Evolutionary conservation across 495 filamentous ascomycete species (phyloP).

Genomic region (Aspergillus mulundensis): DNA sequence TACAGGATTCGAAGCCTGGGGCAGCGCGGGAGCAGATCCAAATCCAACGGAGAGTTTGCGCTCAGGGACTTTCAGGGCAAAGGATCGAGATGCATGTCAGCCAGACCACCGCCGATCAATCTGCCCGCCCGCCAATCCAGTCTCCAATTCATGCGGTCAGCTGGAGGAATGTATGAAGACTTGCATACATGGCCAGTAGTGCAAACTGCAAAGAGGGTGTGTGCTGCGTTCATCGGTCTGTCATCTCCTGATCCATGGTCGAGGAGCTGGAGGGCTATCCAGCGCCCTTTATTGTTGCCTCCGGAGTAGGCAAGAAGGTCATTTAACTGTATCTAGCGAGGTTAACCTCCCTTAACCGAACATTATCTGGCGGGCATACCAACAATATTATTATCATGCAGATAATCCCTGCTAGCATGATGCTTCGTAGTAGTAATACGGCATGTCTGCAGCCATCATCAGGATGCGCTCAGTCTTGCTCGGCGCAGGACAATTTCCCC

Average conservation of each 20-base stretch:
- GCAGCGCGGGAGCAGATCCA: background rate
- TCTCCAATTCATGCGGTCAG: background rate
- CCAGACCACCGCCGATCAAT: constrained; percentile 15
- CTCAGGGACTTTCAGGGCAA: constrained; percentile 10
- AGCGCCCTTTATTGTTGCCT: background rate
- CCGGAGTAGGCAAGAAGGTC: background rate
- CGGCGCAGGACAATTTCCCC: constrained; percentile 6
- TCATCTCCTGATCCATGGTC: constrained; percentile 1
- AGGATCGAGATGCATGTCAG: constrained; percentile 16
- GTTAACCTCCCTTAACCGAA: background rate
- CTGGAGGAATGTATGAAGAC: constrained; percentile 8
- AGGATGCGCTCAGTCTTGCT: background rate
- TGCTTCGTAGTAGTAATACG: background rate
- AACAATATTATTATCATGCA: background rate
- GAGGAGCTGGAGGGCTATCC: background rate
- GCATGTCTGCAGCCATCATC: background rate
- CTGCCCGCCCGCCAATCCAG: constrained; percentile 9
- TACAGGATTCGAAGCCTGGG: background rate
- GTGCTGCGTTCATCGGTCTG: background rate
- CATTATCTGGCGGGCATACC: background rate
- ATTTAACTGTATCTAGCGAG: background rate
- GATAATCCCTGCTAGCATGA: background rate
- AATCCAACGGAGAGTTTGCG: constrained; percentile 2
- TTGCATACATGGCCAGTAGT: too few relatives aligned
- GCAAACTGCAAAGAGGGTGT: too few relatives aligned